Conservation (phyloP, 31 red algal species). For the Porphyra umbilicalis region DNA sequence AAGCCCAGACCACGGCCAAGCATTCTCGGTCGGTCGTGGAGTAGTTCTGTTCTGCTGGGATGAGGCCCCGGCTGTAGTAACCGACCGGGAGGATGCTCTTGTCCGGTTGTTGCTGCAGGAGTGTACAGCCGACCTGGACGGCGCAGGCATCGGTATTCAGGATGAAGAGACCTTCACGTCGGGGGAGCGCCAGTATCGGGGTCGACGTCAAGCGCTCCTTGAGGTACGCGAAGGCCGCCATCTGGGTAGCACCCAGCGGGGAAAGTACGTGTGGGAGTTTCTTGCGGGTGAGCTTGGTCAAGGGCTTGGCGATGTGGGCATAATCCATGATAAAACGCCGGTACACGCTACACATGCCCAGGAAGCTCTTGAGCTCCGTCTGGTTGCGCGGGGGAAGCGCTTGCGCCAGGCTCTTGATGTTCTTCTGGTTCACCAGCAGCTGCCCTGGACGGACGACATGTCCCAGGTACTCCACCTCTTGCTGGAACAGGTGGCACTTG, state of each 20-base stretch:
- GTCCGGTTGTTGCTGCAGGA: background rate
- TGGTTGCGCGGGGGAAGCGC: background rate
- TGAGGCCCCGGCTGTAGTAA: slow-evolving; percentile 4
- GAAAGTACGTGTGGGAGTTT: background rate
- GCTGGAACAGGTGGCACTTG: slow-evolving; percentile 3
- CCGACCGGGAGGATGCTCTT: background rate
- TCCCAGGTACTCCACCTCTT: slow-evolving; percentile 9
- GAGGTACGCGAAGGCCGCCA: background rate
- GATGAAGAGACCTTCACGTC: background rate
- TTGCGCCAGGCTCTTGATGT: background rate
- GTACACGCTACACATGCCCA: slow-evolving; percentile 2
- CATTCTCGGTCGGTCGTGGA: slow-evolving; percentile 10
- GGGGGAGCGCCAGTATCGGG: slow-evolving; percentile 7
- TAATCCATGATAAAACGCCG: slow-evolving; percentile 6
- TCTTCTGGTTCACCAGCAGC: slow-evolving; percentile 2
- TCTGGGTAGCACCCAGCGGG: background rate
- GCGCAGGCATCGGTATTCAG: slow-evolving; percentile 9
- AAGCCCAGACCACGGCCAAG: slow-evolving; percentile 18
- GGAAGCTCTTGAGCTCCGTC: slow-evolving; percentile 9
- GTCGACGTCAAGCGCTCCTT: background rate
- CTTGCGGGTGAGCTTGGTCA: background rate
- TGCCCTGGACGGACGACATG: slow-evolving; percentile 9
- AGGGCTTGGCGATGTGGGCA: background rate
- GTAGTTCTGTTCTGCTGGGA: background rate
- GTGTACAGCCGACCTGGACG: background rate